A percentile compares a stretch with the other conserved stretches of the same genome.
Conservation (phyloP, 2,329 filamentous ascomycete species). For the Dactylellina parvicollis region DNA sequence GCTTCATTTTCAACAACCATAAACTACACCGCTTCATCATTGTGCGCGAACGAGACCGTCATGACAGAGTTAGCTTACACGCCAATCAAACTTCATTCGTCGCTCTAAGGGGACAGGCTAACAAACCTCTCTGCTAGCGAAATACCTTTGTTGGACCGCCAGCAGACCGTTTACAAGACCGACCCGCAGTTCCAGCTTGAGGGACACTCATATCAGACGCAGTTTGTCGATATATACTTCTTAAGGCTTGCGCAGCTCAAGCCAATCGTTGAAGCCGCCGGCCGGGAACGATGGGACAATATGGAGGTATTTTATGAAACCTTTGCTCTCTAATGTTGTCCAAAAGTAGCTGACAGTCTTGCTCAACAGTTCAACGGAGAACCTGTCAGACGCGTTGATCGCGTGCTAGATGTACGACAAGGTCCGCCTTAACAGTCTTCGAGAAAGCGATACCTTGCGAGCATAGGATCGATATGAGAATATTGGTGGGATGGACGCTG, state of each 20-base stretch:
- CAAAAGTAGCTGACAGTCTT: too few species aligned
- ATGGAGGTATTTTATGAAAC: slow-evolving; percentile 73
- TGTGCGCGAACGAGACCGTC: too few species aligned
- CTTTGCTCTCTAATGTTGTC: too few species aligned
- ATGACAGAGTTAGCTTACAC: too few species aligned
- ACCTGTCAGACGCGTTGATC: slow-evolving; percentile 77
- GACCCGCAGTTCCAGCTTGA: slow-evolving; percentile 58
- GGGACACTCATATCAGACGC: slow-evolving; percentile 83
- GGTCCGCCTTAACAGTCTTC: slow-evolving; percentile 60
- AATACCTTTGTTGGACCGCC: slow-evolving; percentile 35
- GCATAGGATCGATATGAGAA: too few species aligned
- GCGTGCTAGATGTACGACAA: slow-evolving; percentile 94
- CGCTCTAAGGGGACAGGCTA: not conserved
- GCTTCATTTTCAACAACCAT: too few species aligned
- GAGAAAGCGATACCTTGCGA: not conserved
- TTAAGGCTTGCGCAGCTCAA: slow-evolving; percentile 87
- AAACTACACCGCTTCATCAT: too few species aligned
- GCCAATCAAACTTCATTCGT: not conserved
- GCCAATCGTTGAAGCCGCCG: slow-evolving; percentile 79
- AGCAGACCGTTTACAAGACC: slow-evolving; percentile 51
- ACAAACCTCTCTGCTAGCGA: slow-evolving; percentile 11
- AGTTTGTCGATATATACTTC: slow-evolving; percentile 98
- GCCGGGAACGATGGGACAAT: slow-evolving; percentile 78
- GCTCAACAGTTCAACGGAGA: slow-evolving; percentile 74
- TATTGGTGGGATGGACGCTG: not conserved